Base-by-base conservation (phyloP, 495 filamentous ascomycete genomes). In the Durotheca rogersii region DNA sequence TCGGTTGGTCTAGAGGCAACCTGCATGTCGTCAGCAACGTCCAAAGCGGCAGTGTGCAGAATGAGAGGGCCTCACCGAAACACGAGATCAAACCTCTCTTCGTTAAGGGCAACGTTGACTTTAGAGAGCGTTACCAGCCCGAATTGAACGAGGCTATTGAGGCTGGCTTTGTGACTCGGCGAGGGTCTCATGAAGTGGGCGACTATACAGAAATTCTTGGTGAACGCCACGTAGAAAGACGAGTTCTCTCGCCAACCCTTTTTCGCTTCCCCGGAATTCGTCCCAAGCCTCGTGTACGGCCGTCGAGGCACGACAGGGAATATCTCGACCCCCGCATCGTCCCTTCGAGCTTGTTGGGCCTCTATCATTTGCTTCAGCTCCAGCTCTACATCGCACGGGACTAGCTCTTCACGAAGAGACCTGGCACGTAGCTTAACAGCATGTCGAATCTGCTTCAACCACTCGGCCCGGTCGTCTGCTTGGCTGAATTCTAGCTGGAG, bases 191-290 rank as follows among this genome's bases (percentile, higher is more conserved):
- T 80, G 49, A 91, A 68, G 31, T 89, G 86, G 12, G 94, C 79
- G 14, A 96, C 61, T 67, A 95, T 85, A 39, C 95, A 74, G 46
- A 89, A 86, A 69, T 93, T 85, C 12, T 87, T 76, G 12, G 90
- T 91, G 59, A 98, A 81, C 0, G 83, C 88, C 39, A 98, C 80
- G 65, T 95, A 96, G 62, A 85, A 95, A 14, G 87, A 81, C 12
- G 93, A 72, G 53, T 90, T 81, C 51, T 96, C 93, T 17, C 83
- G 80, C 42, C 87, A 87, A 19, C 86, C 83, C 53, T 71, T 71
- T 42, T 58, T 65, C 36, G 37, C 36, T 27, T 72, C 69, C 17
- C 67, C 63, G 29, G 79, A 68, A 47, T 78, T 79, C 70, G 32
- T 70, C 68, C 58, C 81, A 17, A 38, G 47, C 48, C 42, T 49